Percentiles rank a stretch among this genome's conserved stretches.
phyloP scores from a whole-genome alignment of 306 rosid genomes.

The Pyrus communis region DNA sequence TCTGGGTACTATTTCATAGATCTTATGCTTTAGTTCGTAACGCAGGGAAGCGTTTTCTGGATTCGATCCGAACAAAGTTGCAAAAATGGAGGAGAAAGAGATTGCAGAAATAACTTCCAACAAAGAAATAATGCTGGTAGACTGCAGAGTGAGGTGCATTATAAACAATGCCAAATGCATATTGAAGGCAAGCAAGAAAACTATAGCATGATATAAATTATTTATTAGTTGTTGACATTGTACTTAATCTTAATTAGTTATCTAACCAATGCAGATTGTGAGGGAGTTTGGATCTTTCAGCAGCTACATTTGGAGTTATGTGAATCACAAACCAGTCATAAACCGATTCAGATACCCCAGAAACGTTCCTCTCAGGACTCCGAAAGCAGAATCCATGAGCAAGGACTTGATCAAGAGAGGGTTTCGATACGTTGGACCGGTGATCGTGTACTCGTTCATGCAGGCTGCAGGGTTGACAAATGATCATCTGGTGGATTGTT shows the following conservation, averaged over 20 bases:
- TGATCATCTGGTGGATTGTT: conserved; percentile 90
- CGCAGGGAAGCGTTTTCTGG: conserved; percentile 69
- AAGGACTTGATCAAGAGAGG: conserved; percentile 78
- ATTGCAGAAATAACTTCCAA: conserved; percentile 63
- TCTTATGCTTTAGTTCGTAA: neutral
- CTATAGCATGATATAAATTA: neutral
- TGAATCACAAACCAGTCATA: conserved; percentile 73
- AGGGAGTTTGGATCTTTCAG: conserved; percentile 84
- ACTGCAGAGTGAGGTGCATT: conserved; percentile 78
- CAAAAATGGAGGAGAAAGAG: conserved; percentile 85
- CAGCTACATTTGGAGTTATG: conserved; percentile 82
- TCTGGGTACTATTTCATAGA: neutral
- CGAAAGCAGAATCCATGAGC: conserved; percentile 90
- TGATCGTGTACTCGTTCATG: conserved; percentile 89
- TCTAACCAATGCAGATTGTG: conserved; percentile 39
- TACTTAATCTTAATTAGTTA: neutral
- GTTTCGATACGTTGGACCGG: conserved; percentile 81
- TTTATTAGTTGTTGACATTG: neutral
- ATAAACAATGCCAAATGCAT: conserved; percentile 90
- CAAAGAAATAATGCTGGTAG: conserved; percentile 60
- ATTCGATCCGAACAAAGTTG: conserved; percentile 65
- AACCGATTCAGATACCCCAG: conserved; percentile 74
- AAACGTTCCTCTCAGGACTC: conserved; percentile 75
- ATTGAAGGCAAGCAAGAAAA: conserved; percentile 52
- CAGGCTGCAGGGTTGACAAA: conserved; percentile 93